Conservation (phyloP, 257 asterid genomes). For the Paulownia fortunei region DNA sequence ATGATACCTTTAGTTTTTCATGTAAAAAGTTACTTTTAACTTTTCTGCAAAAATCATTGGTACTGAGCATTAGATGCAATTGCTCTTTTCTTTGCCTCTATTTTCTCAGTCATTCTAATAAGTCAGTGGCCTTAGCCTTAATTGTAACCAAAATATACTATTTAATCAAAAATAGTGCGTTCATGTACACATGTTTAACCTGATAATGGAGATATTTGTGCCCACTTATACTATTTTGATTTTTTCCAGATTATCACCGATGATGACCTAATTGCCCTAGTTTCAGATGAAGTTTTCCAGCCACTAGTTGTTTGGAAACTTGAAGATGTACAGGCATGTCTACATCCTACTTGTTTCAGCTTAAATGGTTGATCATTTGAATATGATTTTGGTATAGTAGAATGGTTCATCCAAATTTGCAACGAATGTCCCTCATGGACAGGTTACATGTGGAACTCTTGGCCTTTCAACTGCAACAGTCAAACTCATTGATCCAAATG, state of each 20-base stretch:
- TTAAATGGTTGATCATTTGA: conserved; percentile 16
- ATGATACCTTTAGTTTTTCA: not conserved
- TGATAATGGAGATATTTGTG: not conserved
- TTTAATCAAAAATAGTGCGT: not conserved
- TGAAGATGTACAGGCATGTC: conserved; percentile 77
- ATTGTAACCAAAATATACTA: not conserved
- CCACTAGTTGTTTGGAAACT: conserved; percentile 81
- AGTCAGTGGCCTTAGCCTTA: conserved; percentile 5
- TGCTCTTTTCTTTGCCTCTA: conserved; percentile 11
- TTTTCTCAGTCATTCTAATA: not conserved
- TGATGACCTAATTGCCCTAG: conserved; percentile 88
- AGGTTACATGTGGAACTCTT: conserved; percentile 93
- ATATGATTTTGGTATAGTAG: conserved; percentile 5
- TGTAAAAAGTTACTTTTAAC: not conserved
- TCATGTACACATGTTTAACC: not conserved
- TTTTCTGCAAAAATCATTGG: not conserved
- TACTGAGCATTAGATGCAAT: not conserved
- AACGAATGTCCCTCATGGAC: conserved; percentile 24
- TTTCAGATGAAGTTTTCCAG: conserved; percentile 91
- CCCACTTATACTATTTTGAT: conserved; percentile 27
- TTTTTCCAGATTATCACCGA: conserved; percentile 74
- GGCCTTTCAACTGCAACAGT: conserved; percentile 98
- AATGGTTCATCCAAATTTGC: conserved; percentile 24
- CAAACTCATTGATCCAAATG: conserved; percentile 70
- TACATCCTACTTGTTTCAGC: conserved; percentile 10